Base-by-base conservation (phyloP, 768 basidiomycete species). In the Lactarius indigo region DNA sequence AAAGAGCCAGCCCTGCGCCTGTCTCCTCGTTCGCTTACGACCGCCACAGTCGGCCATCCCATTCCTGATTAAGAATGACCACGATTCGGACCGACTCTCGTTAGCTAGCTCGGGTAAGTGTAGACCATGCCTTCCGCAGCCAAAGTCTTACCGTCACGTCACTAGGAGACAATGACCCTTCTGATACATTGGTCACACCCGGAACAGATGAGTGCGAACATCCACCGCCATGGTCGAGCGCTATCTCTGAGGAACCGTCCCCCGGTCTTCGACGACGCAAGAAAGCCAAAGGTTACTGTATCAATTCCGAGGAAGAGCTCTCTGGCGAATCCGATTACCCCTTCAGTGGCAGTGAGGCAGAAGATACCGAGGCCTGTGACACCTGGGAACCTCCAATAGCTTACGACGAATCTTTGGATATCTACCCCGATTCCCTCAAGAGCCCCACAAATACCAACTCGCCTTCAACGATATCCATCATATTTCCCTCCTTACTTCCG, bases 311-410 rank as follows among this genome's bases (percentile, higher is more conserved):
- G 31, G 68, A 71, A 15, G 70, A 71, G 23, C 26, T 5, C 18
- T 39, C 65, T 77, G 6, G 76, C 57, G 75, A 80, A 69, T 80
- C 83, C 1, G 84, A 83, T 65, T 79, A 79, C 42, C 76, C 71
- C 9, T 68, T 60, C 31, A 70, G 69, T 20, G 75, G 78, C 9
- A 72, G 65, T 5, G 71, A 74, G 9, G 70, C 62, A 5, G 76
- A 75, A 31, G 75, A 69, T 61, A 10, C 64, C 63, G 44, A 56
- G 28, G 9, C 58, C 64, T 26, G 64, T 57, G 3, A 61, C 68
- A 3, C 62, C 63, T 26, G 61, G 52, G 42, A 72, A 15, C 62
- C 44, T 5, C 57, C 57, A 28, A 37, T 52, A 18, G 18, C 60
- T 13, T 66, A 66, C 15, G 70, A 65, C 31, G 63, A 66, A 30